Evolutionary conservation across 371 early-diverging fungal genomes (phyloP).

Genomic region (Mucor lusitanicus): DNA sequence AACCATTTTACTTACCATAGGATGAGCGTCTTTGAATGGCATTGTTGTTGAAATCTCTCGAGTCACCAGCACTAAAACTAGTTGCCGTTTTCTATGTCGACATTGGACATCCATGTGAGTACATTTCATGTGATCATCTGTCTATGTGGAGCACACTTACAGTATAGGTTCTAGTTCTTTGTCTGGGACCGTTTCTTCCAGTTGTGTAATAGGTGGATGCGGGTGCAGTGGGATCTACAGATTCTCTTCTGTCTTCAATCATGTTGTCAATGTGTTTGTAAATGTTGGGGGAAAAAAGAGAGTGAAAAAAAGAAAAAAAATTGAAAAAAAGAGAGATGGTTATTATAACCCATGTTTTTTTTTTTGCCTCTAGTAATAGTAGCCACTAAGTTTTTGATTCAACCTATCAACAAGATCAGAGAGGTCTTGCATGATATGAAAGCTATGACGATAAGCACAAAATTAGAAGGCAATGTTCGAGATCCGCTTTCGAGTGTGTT

Average conservation of each 20-base stretch:
- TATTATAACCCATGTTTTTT: not conserved
- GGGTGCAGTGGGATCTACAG: slow-evolving; percentile 39
- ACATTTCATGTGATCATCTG: not conserved
- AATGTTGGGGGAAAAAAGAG: not conserved
- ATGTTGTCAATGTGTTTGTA: not conserved
- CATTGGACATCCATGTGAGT: not conserved
- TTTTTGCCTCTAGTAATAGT: not conserved
- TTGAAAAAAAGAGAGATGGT: not conserved
- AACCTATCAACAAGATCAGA: not conserved
- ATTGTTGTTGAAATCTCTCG: slow-evolving; percentile 2
- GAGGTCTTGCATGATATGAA: slow-evolving; percentile 4
- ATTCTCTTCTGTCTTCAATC: slow-evolving; percentile 12
- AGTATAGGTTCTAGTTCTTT: slow-evolving; percentile 26
- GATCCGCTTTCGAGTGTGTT: not conserved
- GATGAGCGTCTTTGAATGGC: slow-evolving; percentile 40
- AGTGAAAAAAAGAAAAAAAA: not conserved
- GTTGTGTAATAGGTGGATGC: slow-evolving; percentile 51
- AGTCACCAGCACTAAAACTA: slow-evolving; percentile 1
- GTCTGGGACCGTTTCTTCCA: slow-evolving; percentile 35
- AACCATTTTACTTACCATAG: slow-evolving; percentile 31
- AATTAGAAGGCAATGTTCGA: not conserved
- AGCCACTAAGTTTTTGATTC: not conserved
- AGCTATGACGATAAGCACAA: not conserved
- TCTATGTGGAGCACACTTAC: slow-evolving; percentile 12
- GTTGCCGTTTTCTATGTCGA: slow-evolving; percentile 1